A percentile compares a stretch with the other conserved stretches of the same genome.
Evolutionary conservation across 768 basidiomycete genomes (phyloP).

Genomic region (Phlegmacium glaucopus): DNA sequence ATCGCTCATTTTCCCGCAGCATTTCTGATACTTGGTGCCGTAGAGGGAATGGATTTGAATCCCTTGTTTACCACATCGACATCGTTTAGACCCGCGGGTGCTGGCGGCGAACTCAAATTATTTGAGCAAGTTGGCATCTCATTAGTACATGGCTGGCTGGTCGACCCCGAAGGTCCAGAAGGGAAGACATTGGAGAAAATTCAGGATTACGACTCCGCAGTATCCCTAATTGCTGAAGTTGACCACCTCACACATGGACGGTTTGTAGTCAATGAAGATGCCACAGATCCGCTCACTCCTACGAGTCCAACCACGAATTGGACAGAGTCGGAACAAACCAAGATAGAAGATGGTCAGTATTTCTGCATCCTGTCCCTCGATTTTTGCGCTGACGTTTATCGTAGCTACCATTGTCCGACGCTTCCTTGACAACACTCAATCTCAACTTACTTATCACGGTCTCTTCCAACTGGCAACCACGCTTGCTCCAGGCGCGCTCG

Average conservation of each 20-base stretch:
- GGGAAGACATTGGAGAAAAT: constrained; percentile 46
- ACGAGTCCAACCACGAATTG: constrained; percentile 29
- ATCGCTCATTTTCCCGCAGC: neutral
- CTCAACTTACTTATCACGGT: constrained; percentile 87
- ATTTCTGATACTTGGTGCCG: constrained; percentile 1
- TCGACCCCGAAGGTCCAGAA: constrained; percentile 66
- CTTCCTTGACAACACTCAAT: constrained; percentile 69
- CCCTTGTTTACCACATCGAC: constrained; percentile 72
- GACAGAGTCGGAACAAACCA: constrained; percentile 53
- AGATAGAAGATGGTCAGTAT: constrained; percentile 66
- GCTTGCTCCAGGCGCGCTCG: constrained; percentile 50
- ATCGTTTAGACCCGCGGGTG: constrained; percentile 61
- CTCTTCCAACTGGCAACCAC: constrained; percentile 75
- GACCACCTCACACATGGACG: constrained; percentile 67
- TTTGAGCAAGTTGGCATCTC: constrained; percentile 80
- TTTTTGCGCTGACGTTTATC: neutral
- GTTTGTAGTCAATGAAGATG: constrained; percentile 45
- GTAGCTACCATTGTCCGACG: constrained; percentile 64
- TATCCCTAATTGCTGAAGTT: constrained; percentile 73
- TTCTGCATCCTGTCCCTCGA: neutral
- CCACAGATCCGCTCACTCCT: constrained; percentile 9
- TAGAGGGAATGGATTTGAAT: constrained; percentile 89
- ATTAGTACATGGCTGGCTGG: constrained; percentile 88
- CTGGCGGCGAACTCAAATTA: constrained; percentile 75
- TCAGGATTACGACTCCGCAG: constrained; percentile 72